Conservation (phyloP, 331 rosid genomes). For the Telfairia occidentalis region DNA sequence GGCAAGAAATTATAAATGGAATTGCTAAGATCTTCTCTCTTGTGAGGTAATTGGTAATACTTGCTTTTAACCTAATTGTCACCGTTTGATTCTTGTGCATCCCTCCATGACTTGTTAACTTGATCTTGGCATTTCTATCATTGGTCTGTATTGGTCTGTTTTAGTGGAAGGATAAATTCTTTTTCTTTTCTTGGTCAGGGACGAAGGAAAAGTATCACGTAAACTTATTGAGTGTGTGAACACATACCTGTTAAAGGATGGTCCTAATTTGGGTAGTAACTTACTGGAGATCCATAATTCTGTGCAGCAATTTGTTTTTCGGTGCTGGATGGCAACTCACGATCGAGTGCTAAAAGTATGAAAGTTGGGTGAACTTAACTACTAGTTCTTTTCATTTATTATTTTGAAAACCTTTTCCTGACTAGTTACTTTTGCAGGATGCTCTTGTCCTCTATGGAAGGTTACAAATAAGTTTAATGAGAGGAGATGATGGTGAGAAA, state of each 20-base stretch:
- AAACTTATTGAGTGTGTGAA: constrained; percentile 84
- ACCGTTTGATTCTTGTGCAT: not conserved
- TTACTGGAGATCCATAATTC: constrained; percentile 64
- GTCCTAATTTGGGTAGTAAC: constrained; percentile 66
- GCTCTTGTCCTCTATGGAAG: constrained; percentile 60
- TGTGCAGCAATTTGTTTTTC: constrained; percentile 63
- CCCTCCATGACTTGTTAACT: not conserved
- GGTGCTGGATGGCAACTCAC: constrained; percentile 71
- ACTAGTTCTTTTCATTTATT: not conserved
- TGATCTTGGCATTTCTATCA: not conserved
- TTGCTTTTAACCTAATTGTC: not conserved
- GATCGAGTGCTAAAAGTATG: constrained; percentile 82
- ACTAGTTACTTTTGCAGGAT: constrained; percentile 43
- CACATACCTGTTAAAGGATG: constrained; percentile 72
- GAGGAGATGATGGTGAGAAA: constrained; percentile 48
- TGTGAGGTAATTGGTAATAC: constrained; percentile 39
- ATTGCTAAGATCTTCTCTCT: constrained; percentile 47
- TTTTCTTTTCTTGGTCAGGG: constrained; percentile 40
- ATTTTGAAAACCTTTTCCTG: constrained; percentile 9
- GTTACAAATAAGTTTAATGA: constrained; percentile 64
- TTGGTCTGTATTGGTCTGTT: constrained; percentile 6
- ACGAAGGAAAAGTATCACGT: constrained; percentile 77
- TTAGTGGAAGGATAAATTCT: constrained; percentile 11
- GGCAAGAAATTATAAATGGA: constrained; percentile 50
- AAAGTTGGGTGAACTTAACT: constrained; percentile 12